These are phyloP conservation scores for Zygoascus bituminiphila DNA, from an alignment of 805 yeast genomes.

Conservation along the genomic window DNA sequence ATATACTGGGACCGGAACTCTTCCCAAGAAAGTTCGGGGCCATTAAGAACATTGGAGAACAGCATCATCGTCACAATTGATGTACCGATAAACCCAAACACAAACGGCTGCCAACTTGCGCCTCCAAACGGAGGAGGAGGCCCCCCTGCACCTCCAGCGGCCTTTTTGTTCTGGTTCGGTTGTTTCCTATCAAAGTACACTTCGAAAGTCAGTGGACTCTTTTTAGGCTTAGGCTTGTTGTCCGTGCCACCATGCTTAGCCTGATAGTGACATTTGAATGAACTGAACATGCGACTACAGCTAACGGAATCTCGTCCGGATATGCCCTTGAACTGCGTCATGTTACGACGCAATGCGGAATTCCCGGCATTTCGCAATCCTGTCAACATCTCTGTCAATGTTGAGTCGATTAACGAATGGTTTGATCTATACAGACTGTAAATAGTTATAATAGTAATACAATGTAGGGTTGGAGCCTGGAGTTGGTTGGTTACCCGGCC, in stretches of 20 bases:
- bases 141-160: neutral
- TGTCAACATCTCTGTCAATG: neutral
- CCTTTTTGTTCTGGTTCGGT: neutral
- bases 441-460: no score
- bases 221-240: slow-evolving; percentile 1
- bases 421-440: no score
- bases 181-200: slow-evolving; percentile 1
- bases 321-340: no score
- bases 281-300: neutral
- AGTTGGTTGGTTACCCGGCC: no score
- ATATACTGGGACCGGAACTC: slow-evolving; percentile 72
- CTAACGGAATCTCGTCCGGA: no score
- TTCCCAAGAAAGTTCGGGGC: slow-evolving; percentile 68
- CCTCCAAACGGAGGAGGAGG: neutral
- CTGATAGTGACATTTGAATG: neutral
- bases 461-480: no score
- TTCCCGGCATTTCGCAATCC: neutral
- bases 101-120: slow-evolving; percentile 4
- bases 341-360: no score
- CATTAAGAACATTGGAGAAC: neutral
- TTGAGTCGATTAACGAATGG: no score
- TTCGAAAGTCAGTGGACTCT: slow-evolving; percentile 3
- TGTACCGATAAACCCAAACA: neutral
- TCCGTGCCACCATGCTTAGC: neutral
- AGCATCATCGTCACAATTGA: neutral